phyloP scores from a whole-genome alignment of 805 yeast species.

The Wickerhamiella spandovensis region DNA sequence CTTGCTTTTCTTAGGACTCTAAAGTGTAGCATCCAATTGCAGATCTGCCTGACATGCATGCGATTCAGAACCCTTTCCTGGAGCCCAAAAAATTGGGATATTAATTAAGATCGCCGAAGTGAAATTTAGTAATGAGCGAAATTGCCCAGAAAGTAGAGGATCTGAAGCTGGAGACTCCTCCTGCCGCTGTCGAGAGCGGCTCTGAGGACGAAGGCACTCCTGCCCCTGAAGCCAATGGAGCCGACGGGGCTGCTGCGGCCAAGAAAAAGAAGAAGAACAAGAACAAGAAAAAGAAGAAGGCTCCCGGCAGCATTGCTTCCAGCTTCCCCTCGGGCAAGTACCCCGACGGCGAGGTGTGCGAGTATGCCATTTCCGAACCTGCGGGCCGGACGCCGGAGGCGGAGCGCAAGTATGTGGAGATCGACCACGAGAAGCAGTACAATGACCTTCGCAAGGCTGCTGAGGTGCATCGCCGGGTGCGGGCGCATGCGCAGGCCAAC shows the following conservation, averaged over 20 bases:
- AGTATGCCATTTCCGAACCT: conserved; percentile 8
- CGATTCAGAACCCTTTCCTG: no score
- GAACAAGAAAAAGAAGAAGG: conserved; percentile 40
- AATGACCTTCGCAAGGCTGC: conserved; percentile 92
- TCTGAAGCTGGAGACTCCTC: conserved; percentile 8
- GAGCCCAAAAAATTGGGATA: no score
- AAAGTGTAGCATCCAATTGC: no score
- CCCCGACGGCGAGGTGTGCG: conserved; percentile 17
- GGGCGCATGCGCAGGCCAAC: conserved; percentile 59
- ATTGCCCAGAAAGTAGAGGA: conserved; percentile 6
- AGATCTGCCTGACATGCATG: no score
- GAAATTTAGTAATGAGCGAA: not conserved
- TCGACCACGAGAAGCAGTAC: conserved; percentile 43
- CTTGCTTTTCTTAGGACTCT: no score
- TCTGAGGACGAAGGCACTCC: conserved; percentile 24
- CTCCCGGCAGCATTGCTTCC: conserved; percentile 48
- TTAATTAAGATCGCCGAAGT: not conserved
- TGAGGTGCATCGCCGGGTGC: conserved; percentile 85
- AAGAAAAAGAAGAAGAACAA: conserved; percentile 47
- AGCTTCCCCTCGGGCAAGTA: conserved; percentile 48
- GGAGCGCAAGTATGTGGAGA: conserved; percentile 68
- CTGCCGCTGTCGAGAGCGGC: conserved; percentile 7
- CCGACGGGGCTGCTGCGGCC: conserved; percentile 17
- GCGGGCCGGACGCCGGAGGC: conserved; percentile 65
- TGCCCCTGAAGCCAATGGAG: conserved; percentile 19